Base-by-base conservation (phyloP, 805 yeast genomes). In the Candida glaebosa region DNA sequence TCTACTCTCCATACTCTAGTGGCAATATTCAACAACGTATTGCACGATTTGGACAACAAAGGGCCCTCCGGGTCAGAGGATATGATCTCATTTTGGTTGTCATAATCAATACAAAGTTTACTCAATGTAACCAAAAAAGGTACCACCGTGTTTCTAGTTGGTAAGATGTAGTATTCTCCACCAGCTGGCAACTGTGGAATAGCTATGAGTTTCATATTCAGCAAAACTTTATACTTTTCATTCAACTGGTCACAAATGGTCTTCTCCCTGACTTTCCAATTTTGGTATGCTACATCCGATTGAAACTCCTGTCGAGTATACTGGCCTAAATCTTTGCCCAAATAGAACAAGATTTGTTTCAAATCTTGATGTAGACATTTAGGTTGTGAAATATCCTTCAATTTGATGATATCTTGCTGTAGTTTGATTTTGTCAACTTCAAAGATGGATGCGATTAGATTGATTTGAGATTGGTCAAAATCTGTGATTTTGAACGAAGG, bases 1-100 rank as follows among this genome's bases (percentile, higher is more conserved):
- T 72, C 74, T 3, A 83, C 57, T 43, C 84, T 63, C 93, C 93
- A 85, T 10, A 76, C 65, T 31, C 64, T 68, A 5, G 78, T 63
- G 40, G 78, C 75, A 12, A 67, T 56, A 1, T 54, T 57, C 3
- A 83, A 50, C 9, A 83, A 56, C 34, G 65, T 68, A 5, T 60
- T 55, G 0, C 77, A 64, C 14, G 67, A 56, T 44, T 75, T 76
- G 1, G 80, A 50, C 4, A 67, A 44, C 18, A 62, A 44, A 9
- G 60, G 56, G 9, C 46, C 48, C 7, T 52, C 60, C 1, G 53
- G 36, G 14, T 41, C 45, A 16, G 39, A 17, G 18, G 40, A 20
- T 14, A 40, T 33, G 18, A 33, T 37, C 6, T 35, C 37, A 14
- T 30, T 32, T 26, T 41, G 45, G 24, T 34, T 17, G 42, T 42